These are phyloP conservation scores for Colletotrichum salicis DNA, from an alignment of 2,329 filamentous ascomycete species.

Conservation along the genomic window DNA sequence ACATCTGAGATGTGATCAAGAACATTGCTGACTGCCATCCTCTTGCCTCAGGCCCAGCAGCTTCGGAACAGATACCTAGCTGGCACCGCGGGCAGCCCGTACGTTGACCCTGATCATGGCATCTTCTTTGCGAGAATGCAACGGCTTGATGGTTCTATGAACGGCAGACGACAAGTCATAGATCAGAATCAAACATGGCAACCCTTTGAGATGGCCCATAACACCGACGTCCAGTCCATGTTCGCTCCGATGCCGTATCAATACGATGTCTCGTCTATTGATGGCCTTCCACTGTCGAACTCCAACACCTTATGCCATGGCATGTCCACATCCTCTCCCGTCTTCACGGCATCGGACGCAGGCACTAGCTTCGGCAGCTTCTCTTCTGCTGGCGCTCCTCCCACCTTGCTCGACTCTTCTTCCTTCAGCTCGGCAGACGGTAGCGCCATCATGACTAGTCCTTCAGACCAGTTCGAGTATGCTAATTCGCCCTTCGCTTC, in stretches of 20 bases:
- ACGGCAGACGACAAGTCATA: conserved; percentile 27
- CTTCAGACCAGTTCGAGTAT: conserved; percentile 25
- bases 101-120: conserved; percentile 23
- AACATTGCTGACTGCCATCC: conserved; percentile 4
- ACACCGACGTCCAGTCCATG: conserved; percentile 32
- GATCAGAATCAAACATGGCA: conserved; percentile 16
- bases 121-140: conserved; percentile 26
- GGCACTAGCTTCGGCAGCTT: conserved; percentile 32
- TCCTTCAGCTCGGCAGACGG: conserved; percentile 24
- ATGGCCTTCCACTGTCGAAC: conserved; percentile 5
- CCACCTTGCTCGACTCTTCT: conserved; percentile 22
- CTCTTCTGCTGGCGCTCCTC: conserved; percentile 23
- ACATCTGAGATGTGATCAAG: conserved; percentile 32
- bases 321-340: conserved; percentile 16
- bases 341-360: conserved; percentile 20
- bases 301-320: conserved; percentile 11
- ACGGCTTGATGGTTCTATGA: conserved; percentile 17
- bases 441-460: conserved; percentile 7
- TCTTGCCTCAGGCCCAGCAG: conserved; percentile 28
- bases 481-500: conserved; percentile 17
- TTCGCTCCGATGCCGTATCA: conserved; percentile 30
- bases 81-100: conserved; percentile 36
- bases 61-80: conserved; percentile 36
- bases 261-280: conserved; percentile 15
- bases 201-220: conserved; percentile 7